Evolutionary conservation across 495 filamentous ascomycete species (phyloP), one percentile per base, ranked within the genome.

Genomic region (Aspergillus biplanus): DNA sequence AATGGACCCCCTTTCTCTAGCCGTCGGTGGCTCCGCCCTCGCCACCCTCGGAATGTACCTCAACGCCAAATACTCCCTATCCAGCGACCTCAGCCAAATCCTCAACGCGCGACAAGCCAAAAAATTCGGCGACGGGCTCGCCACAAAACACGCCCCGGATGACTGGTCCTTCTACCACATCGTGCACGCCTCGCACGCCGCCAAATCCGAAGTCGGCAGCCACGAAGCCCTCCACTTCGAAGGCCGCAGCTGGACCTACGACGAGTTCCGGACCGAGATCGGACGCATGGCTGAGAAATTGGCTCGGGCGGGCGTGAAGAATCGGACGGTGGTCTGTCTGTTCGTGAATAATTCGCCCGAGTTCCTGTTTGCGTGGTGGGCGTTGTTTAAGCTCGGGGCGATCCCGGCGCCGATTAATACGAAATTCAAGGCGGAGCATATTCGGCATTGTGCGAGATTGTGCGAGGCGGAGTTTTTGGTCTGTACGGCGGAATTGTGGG

Each of bases 341-440:
- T 54, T 54, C 33, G 52, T 54, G 18, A 54, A 54, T 27, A 54
- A 54, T 54, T 54, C 52, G 52, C 52, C 52, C 18, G 52, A 54
- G 52, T 54, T 54, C n/a, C 31, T 54, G 52, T 54, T 54, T n/a
- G 52, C 27, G 6, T 54, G 52, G 52, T 54, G 52, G 52, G 52
- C 52, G 4, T n/a, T 54, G 18, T 54, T 54, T n/a, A 54, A 54
- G 52, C 52, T 54, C 18, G 52, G 52, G 0, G 52, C 52, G 18
- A 54, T 54, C 31, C 52, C 52, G 18, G 52, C 52, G 16, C 52
- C 52, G 18, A 54, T 54, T 33, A 54, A 54, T n/a, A 54, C 52
- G 6, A 54, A 54, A n/a, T 54, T 54, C 52, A 54, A 54, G 52
- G 52, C 52, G 52, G 16, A 54, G 18, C 52, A 54, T 33, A 54